These are phyloP conservation scores for Microcos paniculata DNA, from an alignment of 345 rosid genomes.

Conservation along the genomic window DNA sequence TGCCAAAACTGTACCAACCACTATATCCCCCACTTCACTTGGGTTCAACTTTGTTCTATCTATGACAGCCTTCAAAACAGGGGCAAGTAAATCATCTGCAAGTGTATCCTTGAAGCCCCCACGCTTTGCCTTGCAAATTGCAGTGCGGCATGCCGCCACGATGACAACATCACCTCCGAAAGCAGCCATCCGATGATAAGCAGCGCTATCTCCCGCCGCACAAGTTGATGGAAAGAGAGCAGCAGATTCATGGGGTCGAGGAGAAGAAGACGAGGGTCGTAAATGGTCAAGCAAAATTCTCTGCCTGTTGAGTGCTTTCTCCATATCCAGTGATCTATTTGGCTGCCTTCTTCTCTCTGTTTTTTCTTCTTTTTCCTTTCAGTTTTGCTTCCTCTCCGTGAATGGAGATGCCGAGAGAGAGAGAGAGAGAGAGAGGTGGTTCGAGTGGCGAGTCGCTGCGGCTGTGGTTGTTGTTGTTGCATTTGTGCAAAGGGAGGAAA, in stretches of 20 bases:
- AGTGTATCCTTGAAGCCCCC: slow-evolving; percentile 96
- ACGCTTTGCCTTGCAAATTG: slow-evolving; percentile 76
- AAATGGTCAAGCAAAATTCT: slow-evolving; percentile 72
- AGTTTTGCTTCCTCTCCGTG: no score
- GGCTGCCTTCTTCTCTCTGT: background rate
- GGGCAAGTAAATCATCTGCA: slow-evolving; percentile 78
- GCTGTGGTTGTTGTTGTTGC: no score
- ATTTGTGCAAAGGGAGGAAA: no score
- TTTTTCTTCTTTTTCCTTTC: no score
- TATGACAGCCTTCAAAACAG: slow-evolving; percentile 84
- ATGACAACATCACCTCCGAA: slow-evolving; percentile 86
- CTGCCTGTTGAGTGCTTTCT: slow-evolving; percentile 74
- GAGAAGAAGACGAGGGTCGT: slow-evolving; percentile 47
- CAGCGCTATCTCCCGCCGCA: slow-evolving; percentile 60
- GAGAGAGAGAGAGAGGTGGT: no score
- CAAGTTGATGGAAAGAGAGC: slow-evolving; percentile 58
- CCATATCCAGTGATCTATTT: slow-evolving; percentile 49
- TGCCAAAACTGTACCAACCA: slow-evolving; percentile 88
- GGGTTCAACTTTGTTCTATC: slow-evolving; percentile 74
- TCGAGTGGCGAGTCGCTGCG: no score
- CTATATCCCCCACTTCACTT: slow-evolving; percentile 84
- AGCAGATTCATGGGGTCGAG: slow-evolving; percentile 31
- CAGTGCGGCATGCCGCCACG: slow-evolving; percentile 96
- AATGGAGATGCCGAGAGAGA: no score
- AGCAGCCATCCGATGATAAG: slow-evolving; percentile 63